Conservation (phyloP, 2,329 filamentous ascomycete genomes). For the Cordyceps cateniannulata region DNA sequence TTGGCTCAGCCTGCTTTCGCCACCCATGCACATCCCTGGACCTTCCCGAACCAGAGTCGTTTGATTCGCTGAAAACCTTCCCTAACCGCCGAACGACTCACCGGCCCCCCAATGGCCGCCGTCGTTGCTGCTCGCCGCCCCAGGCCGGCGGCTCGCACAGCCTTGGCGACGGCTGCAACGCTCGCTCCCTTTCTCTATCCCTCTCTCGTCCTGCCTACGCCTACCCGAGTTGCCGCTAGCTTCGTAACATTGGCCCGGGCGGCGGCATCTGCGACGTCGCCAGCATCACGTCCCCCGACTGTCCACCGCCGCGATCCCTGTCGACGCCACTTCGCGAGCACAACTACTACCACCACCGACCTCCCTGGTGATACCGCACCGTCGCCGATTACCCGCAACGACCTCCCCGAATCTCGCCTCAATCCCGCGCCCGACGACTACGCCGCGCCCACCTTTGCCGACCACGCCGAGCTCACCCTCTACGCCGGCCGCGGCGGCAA, state of each 20-base stretch:
- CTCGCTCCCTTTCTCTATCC: slow-evolving; percentile 43
- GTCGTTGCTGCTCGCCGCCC: not conserved
- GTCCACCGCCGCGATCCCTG: not conserved
- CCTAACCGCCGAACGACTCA: not conserved
- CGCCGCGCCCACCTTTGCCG: slow-evolving; percentile 73
- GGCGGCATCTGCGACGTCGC: not conserved
- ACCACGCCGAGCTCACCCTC: slow-evolving; percentile 73
- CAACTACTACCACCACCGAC: not conserved
- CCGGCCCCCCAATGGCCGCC: not conserved
- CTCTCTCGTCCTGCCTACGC: slow-evolving; percentile 29
- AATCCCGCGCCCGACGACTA: slow-evolving; percentile 84
- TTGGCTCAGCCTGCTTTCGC: not conserved
- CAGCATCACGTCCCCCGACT: not conserved
- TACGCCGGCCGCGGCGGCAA: slow-evolving; percentile 78
- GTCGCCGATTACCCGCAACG: slow-evolving; percentile 21
- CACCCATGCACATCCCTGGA: not conserved
- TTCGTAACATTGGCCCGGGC: slow-evolving; percentile 4
- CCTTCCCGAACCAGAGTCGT: not conserved
- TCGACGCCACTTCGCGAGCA: slow-evolving; percentile 1
- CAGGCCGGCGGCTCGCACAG: not conserved
- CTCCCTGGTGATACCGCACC: slow-evolving; percentile 12
- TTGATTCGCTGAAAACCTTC: not conserved
- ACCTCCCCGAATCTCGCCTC: slow-evolving; percentile 51
- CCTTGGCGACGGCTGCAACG: slow-evolving; percentile 18
- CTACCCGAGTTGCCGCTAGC: not conserved